Conservation (phyloP, 306 rosid species). For the Astragalus membranaceus region DNA sequence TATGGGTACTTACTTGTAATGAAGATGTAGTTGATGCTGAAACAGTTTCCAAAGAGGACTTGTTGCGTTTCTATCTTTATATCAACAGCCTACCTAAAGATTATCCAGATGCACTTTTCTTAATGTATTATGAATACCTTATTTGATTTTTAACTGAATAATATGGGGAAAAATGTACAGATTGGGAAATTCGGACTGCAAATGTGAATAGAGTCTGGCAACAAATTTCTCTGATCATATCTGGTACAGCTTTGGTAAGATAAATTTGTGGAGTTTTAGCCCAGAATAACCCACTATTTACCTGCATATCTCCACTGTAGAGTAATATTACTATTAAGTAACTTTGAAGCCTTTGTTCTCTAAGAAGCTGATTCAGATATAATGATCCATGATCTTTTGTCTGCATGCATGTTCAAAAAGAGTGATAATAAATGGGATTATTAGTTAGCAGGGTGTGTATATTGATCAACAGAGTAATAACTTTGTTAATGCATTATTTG, state of each 20-base stretch:
- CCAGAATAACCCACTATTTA: no score
- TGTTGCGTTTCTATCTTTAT: conserved; percentile 72
- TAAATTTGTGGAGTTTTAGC: conserved; percentile 21
- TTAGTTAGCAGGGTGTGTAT: background rate
- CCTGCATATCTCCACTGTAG: no score
- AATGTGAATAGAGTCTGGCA: conserved; percentile 68
- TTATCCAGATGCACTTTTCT: conserved; percentile 79
- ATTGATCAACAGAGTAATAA: background rate
- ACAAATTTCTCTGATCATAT: conserved; percentile 31
- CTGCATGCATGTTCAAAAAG: background rate
- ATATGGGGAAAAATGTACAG: conserved; percentile 44
- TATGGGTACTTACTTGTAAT: conserved; percentile 86
- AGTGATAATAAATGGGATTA: background rate
- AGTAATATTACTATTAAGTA: background rate
- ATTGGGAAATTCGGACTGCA: conserved; percentile 40
- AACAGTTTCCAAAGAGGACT: conserved; percentile 74
- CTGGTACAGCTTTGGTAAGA: conserved; percentile 15
- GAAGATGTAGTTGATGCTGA: conserved; percentile 82
- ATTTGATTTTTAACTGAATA: conserved; percentile 32
- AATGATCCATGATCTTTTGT: background rate
- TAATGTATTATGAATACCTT: conserved; percentile 76
- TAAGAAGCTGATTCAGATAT: background rate
- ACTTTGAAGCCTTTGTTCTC: conserved; percentile 4
- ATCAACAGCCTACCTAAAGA: conserved; percentile 85
- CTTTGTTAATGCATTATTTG: background rate